phyloP scores from a whole-genome alignment of 2,329 filamentous ascomycete species.

The Purpureocillium takamizusanense region DNA sequence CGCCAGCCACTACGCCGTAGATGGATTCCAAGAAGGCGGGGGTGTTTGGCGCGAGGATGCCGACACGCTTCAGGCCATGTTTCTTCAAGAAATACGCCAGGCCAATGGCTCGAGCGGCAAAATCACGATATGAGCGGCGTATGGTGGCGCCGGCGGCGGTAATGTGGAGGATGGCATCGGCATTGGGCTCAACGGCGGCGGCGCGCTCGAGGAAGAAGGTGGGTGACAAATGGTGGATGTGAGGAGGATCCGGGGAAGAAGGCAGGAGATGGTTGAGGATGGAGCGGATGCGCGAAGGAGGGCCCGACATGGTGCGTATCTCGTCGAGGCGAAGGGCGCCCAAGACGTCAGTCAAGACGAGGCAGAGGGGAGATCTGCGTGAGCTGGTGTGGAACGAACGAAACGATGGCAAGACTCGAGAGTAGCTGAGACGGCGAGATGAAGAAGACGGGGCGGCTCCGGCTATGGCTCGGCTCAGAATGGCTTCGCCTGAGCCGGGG shows the following conservation, averaged over 20 bases:
- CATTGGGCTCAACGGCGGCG: conserved; percentile 78
- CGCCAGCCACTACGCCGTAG: conserved; percentile 77
- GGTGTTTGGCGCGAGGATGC: conserved; percentile 84
- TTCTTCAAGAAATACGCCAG: conserved; percentile 81
- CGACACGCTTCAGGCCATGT: conserved; percentile 65
- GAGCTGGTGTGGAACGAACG: too few relatives aligned
- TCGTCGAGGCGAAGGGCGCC: background rate
- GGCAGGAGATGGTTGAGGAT: conserved; percentile 43
- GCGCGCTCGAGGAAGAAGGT: conserved; percentile 82
- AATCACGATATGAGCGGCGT: conserved; percentile 68
- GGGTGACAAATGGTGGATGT: conserved; percentile 74
- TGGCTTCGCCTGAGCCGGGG: too few relatives aligned
- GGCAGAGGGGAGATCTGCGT: too few relatives aligned
- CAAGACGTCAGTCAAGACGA: too few relatives aligned
- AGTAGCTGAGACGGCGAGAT: background rate
- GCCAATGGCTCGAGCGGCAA: conserved; percentile 78
- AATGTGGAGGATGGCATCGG: conserved; percentile 75
- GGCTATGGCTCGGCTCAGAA: background rate
- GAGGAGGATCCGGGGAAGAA: conserved; percentile 34
- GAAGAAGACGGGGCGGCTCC: background rate
- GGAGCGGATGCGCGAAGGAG: conserved; percentile 50
- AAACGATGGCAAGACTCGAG: too few relatives aligned
- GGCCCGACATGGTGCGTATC: conserved; percentile 47
- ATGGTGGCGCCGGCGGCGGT: conserved; percentile 69
- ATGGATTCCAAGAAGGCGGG: conserved; percentile 88